Evolutionary conservation across 2,329 filamentous ascomycete species (phyloP), one percentile per base, ranked within the genome.

Genomic region (Pseudogymnoascus sp.): DNA sequence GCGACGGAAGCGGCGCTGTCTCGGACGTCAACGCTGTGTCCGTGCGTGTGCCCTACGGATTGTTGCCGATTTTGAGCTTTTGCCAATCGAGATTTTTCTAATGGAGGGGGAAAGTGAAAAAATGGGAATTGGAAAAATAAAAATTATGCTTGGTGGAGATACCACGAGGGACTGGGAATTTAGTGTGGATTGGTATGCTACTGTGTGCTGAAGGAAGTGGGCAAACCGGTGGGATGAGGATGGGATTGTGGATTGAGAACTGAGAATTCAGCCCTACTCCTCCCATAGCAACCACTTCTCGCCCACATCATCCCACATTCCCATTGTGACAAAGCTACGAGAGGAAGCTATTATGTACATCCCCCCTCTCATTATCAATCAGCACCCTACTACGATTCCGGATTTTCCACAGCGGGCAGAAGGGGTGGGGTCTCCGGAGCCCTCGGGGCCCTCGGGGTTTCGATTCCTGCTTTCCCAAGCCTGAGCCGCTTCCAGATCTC

Each of bases 281-380:
- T 52, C 25, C n/a, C 23, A 28, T 28, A 9, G 3, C 42, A 30
- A 6, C 42, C 7, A 16, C 9, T 23, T 19, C 9, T 30, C 45
- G 4, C 23, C 45, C 1, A 23, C 45, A 30, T 33, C 30, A 33
- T 33, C 30, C 19, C 39, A 19, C 38, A 16, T 14, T 22, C 19
- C 16, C 16, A 42, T 23, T 16, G n/a, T 52, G 45, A 52, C 45
- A 52, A 52, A 52, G 45, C 45, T 19, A 52, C 8, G 22, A 52
- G 14, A 11, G 45, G 25, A 52, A 52, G 45, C 45, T 52, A 52
- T 52, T 52, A 52, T 52, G 45, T 52, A 52, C 45, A 52, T 52
- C 45, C 25, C 25, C n/a, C 14, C 25, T 16, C 25, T 16, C 45
- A 4, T 52, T 52, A 52, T 52, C 45, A 52, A 30, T 52, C 45